phyloP scores from a whole-genome alignment of 768 basidiomycete species.

The Austroboletus festivus region DNA sequence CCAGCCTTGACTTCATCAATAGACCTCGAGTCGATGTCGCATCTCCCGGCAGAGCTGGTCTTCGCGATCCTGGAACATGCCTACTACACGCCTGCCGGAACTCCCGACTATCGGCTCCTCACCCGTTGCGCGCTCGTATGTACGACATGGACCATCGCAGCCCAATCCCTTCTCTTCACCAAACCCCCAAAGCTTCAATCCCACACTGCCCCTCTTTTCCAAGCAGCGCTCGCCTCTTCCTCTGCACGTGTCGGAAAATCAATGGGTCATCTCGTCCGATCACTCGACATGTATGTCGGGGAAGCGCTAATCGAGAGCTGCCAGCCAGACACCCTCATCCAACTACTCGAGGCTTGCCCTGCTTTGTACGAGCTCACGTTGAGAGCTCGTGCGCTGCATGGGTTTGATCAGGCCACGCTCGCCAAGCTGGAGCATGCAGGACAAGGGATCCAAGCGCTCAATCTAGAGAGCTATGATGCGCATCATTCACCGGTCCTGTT shows the following conservation, averaged over 20 bases:
- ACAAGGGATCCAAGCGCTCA: slow-evolving; percentile 32
- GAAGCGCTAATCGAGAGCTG: slow-evolving; percentile 6
- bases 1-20: too few relatives aligned
- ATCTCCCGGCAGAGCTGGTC: slow-evolving; percentile 24
- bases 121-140: slow-evolving; percentile 26
- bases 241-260: slow-evolving; percentile 10
- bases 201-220: slow-evolving; percentile 9
- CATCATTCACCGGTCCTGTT: slow-evolving; percentile 47
- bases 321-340: slow-evolving; percentile 10
- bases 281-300: slow-evolving; percentile 22
- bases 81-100: slow-evolving; percentile 21
- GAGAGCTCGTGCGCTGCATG: slow-evolving; percentile 17
- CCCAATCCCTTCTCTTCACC: slow-evolving; percentile 31
- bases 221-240: slow-evolving; percentile 15
- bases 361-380: slow-evolving; percentile 15
- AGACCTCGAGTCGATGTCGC: too few relatives aligned
- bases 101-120: slow-evolving; percentile 20
- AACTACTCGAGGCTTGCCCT: too few relatives aligned
- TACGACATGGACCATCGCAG: slow-evolving; percentile 25
- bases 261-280: slow-evolving; percentile 22
- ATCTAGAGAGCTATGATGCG: slow-evolving; percentile 33
- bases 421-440: slow-evolving; percentile 2
- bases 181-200: slow-evolving; percentile 10
- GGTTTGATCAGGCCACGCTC: too few relatives aligned
- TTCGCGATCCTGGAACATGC: slow-evolving; percentile 20